Conservation (phyloP, 495 filamentous ascomycete species). For the Penicillium roqueforti region DNA sequence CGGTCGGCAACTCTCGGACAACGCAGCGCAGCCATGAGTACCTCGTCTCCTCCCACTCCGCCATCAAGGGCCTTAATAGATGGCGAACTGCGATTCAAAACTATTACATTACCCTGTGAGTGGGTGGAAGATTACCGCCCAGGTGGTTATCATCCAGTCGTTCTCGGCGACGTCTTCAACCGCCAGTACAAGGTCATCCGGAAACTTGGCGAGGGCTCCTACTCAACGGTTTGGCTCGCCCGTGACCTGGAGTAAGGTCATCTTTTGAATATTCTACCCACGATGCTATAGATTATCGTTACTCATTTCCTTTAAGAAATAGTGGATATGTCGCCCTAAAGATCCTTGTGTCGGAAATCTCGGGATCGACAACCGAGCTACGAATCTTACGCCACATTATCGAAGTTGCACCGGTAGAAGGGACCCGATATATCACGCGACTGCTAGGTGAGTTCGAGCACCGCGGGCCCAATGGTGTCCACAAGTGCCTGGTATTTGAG, state of each 20-base stretch:
- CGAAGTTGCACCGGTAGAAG: constrained; percentile 15
- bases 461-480: constrained; percentile 45
- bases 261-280: constrained; percentile 3
- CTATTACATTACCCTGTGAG: constrained; percentile 16
- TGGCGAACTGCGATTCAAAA: constrained; percentile 13
- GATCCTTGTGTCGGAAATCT: constrained; percentile 27
- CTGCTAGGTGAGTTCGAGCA: constrained; percentile 42
- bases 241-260: constrained; percentile 26
- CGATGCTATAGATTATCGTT: constrained; percentile 5
- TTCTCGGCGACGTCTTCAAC: constrained; percentile 37
- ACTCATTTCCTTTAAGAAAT: constrained; percentile 17
- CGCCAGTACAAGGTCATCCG: constrained; percentile 36
- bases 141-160: constrained; percentile 43
- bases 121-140: constrained; percentile 30
- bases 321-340: constrained; percentile 37
- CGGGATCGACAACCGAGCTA: constrained; percentile 18
- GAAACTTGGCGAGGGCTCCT: constrained; percentile 44
- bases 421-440: constrained; percentile 26
- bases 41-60: constrained; percentile 14
- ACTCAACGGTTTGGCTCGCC: constrained; percentile 47
- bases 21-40: constrained; percentile 10
- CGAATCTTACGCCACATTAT: constrained; percentile 23
- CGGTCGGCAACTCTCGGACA: constrained; percentile 3
- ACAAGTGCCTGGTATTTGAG: constrained; percentile 48
- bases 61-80: constrained; percentile 4